Conservation (phyloP, 2,329 filamentous ascomycete species). For the Myriosclerotinia duriaeana region DNA sequence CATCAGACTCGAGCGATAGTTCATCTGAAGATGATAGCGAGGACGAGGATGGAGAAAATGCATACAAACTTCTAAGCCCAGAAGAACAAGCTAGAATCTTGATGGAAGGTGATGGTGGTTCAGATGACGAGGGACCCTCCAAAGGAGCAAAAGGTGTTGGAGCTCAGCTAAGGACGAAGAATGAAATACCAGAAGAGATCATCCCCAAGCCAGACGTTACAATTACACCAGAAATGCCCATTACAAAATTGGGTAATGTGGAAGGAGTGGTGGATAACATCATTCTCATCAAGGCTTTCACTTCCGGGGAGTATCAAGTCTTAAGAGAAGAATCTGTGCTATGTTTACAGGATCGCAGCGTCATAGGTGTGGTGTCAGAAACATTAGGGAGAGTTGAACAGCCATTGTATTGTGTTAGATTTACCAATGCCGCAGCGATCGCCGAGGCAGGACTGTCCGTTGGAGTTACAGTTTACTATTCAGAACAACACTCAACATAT, state of each 20-base stretch:
- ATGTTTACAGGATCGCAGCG: conserved; percentile 70
- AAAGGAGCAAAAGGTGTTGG: conserved; percentile 45
- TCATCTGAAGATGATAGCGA: conserved; percentile 57
- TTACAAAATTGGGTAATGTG: conserved; percentile 72
- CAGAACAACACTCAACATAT: conserved; percentile 73
- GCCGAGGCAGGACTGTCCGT: conserved; percentile 63
- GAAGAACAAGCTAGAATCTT: conserved; percentile 82
- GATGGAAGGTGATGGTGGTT: conserved; percentile 78
- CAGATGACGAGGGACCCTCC: conserved; percentile 68
- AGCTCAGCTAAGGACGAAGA: conserved; percentile 70
- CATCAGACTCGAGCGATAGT: conserved; percentile 51
- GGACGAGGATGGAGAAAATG: conserved; percentile 53
- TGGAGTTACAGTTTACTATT: conserved; percentile 75
- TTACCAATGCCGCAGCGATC: conserved; percentile 68
- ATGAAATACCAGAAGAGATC: conserved; percentile 67
- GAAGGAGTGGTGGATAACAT: conserved; percentile 77
- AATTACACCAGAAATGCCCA: conserved; percentile 74
- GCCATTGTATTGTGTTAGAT: conserved; percentile 81
- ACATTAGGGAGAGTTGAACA: conserved; percentile 82
- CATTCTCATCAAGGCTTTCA: conserved; percentile 74
- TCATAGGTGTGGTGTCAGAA: conserved; percentile 82
- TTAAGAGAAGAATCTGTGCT: conserved; percentile 82
- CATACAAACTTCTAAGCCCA: conserved; percentile 72
- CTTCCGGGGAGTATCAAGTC: conserved; percentile 78
- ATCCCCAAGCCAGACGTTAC: conserved; percentile 73